These are phyloP conservation scores for Cornus florida DNA, from an alignment of 148 eudicot species.

Conservation along the genomic window DNA sequence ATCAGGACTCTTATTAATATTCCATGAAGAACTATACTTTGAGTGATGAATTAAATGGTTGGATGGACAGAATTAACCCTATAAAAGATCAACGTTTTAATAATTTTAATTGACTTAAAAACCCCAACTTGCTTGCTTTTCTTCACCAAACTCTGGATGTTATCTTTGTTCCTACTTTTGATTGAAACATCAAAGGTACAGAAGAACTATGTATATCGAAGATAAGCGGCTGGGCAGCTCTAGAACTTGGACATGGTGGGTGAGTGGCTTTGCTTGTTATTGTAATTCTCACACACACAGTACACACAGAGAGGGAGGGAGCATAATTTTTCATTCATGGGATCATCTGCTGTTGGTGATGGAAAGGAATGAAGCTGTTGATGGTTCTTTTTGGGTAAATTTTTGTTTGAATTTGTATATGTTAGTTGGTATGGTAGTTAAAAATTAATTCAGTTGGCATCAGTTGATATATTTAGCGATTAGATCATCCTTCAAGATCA, in stretches of 20 bases:
- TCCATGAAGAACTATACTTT: neutral
- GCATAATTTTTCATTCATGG: no score
- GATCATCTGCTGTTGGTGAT: neutral
- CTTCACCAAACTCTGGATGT: conserved; percentile 5
- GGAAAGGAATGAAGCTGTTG: neutral
- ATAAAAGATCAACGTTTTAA: conserved; percentile 4
- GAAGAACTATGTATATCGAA: neutral
- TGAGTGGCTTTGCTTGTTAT: neutral
- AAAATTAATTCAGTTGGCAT: conserved; percentile 3
- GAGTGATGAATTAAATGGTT: neutral
- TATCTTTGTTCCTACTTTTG: neutral
- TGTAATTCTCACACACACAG: neutral
- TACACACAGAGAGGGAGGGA: neutral
- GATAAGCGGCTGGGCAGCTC: neutral
- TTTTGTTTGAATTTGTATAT: neutral
- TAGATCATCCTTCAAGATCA: neutral
- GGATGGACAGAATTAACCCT: neutral
- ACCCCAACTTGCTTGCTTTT: conserved; percentile 15
- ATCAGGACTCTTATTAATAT: neutral
- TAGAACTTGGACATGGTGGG: neutral
- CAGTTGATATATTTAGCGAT: neutral
- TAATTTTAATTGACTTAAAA: conserved; percentile 5
- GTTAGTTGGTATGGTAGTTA: conserved; percentile 14
- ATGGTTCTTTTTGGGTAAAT: neutral
- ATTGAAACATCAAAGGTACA: neutral